These are phyloP conservation scores for Aspergillus bombycis DNA, from an alignment of 2,329 filamentous ascomycete genomes.

Conservation along the genomic window DNA sequence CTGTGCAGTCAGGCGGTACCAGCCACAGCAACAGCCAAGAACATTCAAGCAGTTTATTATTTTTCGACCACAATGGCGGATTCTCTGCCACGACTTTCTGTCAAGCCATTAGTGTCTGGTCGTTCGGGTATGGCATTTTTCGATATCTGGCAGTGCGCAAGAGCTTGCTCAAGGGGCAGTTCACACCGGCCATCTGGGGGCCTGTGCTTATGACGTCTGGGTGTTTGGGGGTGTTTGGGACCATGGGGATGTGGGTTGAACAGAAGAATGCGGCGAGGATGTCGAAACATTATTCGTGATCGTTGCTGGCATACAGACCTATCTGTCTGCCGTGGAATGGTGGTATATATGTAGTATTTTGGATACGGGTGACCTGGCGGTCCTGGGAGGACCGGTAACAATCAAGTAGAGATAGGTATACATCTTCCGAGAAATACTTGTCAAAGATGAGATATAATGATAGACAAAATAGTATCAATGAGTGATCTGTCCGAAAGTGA, in stretches of 20 bases:
- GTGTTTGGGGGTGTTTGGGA: background rate
- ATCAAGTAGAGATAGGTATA: background rate
- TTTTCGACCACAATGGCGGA: background rate
- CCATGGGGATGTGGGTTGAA: background rate
- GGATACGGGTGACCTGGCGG: background rate
- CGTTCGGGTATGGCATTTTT: constrained; percentile 32
- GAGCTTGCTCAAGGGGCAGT: constrained; percentile 29
- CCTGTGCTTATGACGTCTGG: constrained; percentile 33
- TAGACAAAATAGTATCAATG: background rate
- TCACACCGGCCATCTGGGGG: constrained; percentile 35
- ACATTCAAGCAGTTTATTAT: background rate
- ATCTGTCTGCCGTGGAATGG: background rate
- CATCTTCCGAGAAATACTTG: background rate
- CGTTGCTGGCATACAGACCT: fast-evolving
- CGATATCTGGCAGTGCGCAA: constrained; percentile 30
- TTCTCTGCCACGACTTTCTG: constrained; percentile 15
- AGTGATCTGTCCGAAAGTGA: background rate
- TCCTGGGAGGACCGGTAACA: background rate
- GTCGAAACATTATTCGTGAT: background rate
- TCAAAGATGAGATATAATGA: no score
- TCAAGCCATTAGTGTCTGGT: constrained; percentile 31
- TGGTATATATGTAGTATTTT: background rate
- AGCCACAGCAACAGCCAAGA: background rate
- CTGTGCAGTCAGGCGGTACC: background rate
- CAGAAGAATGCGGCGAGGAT: background rate